Evolutionary conservation across 108 stramenopile genomes (phyloP), one percentile per base, ranked within the genome.

Genomic region (Nitzschia sp.): DNA sequence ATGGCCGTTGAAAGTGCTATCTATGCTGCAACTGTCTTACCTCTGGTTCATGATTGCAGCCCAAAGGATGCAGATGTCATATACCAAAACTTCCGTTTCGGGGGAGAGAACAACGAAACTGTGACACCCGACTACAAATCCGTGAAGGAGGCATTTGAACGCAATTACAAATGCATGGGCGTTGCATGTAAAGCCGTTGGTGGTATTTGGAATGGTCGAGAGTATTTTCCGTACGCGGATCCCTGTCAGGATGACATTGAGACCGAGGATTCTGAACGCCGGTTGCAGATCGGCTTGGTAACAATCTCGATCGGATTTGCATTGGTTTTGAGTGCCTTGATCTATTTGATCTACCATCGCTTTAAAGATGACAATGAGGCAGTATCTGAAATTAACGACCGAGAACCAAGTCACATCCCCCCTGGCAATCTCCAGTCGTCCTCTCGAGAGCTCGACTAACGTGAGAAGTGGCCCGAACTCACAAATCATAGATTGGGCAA

Each of bases 111-210:
- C 11, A 76, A 72, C 24, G 9, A 26, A 9, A 61, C 72, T 18
- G 21, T 34, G 1, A 35, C 21, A 18, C 74, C 78, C n/a, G 73
- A 82, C 51, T 60, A 33, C 28, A 23, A 32, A 23, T 78, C 58
- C 23, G 82, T 85, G 25, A 83, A 76, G 64, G 46, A 57, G 11
- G 85, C 85, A n/a, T 84, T 89, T 56, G 85, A 85, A 61, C 70
- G 59, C 31, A 79, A 79, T 35, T 89, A 89, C 71, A 53, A 71
- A 26, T 67, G 63, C 25, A 27, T 89, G 48, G 83, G 81, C 2
- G 66, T 89, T 46, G 80, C 80, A n/a, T 86, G 85, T 51, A 70
- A 66, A 11, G 81, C 80, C 3, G 57, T 89, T 28, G 88, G 88
- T n/a, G 88, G 87, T 11, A 36, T 85, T 31, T 78, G 64, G 61